A percentile compares a stretch with the other conserved stretches of the same genome.
phyloP scores from a whole-genome alignment of 2,329 filamentous ascomycete species.

The Fusarium ramigenum region DNA sequence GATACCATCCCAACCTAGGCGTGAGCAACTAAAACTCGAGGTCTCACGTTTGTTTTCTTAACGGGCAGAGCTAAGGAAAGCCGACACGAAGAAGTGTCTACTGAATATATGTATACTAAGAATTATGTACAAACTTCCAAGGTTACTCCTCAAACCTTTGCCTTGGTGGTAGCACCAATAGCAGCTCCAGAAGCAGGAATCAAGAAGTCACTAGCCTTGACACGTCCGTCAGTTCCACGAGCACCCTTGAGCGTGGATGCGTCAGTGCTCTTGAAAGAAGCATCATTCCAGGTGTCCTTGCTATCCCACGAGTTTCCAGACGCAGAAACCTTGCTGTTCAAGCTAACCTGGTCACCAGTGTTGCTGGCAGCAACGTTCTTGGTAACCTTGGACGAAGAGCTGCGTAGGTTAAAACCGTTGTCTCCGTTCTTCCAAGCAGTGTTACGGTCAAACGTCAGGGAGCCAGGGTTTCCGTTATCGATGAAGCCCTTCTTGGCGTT shows the following conservation, averaged over 20 bases:
- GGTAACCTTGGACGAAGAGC: constrained; percentile 46
- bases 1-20: fast-evolving
- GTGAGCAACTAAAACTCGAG: background rate
- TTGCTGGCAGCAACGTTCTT: constrained; percentile 51
- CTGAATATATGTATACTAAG: background rate
- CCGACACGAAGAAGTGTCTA: fast-evolving
- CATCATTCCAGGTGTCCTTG: constrained; percentile 49
- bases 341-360: constrained; percentile 9
- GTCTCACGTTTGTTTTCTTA: fast-evolving
- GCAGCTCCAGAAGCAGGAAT: constrained; percentile 47
- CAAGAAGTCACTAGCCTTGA: constrained; percentile 54
- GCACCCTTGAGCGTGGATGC: constrained; percentile 48
- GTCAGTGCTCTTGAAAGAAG: constrained; percentile 51
- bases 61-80: fast-evolving
- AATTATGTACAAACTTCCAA: background rate
- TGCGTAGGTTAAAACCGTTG: constrained; percentile 34
- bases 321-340: constrained; percentile 25
- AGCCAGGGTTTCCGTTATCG: constrained; percentile 56
- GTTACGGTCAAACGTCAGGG: constrained; percentile 52
- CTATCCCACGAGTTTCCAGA: constrained; percentile 56
- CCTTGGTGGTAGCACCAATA: constrained; percentile 38
- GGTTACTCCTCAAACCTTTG: background rate
- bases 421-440: constrained; percentile 58
- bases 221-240: constrained; percentile 50
- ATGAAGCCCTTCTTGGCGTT: constrained; percentile 58